Conservation (phyloP, 768 basidiomycete genomes). For the Suillus alpinus region DNA sequence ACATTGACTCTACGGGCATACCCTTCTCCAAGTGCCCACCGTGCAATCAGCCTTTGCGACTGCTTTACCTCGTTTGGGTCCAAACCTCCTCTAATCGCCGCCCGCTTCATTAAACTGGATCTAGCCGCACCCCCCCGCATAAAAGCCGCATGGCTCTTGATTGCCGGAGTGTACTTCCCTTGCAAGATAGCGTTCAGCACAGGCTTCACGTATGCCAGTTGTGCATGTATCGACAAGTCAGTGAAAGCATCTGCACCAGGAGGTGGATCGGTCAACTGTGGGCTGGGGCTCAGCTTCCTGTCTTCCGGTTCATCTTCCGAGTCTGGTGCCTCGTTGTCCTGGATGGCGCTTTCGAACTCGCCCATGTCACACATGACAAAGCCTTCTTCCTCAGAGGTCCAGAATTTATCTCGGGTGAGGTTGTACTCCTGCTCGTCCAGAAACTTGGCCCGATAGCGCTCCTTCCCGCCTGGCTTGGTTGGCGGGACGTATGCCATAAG, state of each 20-base stretch:
- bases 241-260: conserved; percentile 49
- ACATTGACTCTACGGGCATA: not conserved
- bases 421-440: conserved; percentile 49
- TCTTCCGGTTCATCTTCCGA: conserved; percentile 35
- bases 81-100: conserved; percentile 36
- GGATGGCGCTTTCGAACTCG: conserved; percentile 45
- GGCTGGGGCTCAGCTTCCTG: not conserved
- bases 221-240: conserved; percentile 48
- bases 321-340: conserved; percentile 24
- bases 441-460: conserved; percentile 57
- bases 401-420: conserved; percentile 52
- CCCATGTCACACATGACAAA: conserved; percentile 68
- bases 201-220: conserved; percentile 66
- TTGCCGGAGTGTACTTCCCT: conserved; percentile 53
- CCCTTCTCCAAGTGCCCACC: conserved; percentile 24
- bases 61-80: conserved; percentile 36
- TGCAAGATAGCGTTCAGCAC: conserved; percentile 59
- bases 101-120: conserved; percentile 28
- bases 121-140: conserved; percentile 56
- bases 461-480: conserved; percentile 30
- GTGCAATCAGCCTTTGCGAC: conserved; percentile 29
- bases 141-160: conserved; percentile 47
- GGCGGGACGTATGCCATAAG: conserved; percentile 52
- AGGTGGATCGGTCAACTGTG: conserved; percentile 29
- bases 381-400: conserved; percentile 51